Percentiles rank a stretch among this genome's conserved stretches.
Evolutionary conservation across 257 asterid genomes (phyloP).

Genomic region (Nicotiana obtusifolia): DNA sequence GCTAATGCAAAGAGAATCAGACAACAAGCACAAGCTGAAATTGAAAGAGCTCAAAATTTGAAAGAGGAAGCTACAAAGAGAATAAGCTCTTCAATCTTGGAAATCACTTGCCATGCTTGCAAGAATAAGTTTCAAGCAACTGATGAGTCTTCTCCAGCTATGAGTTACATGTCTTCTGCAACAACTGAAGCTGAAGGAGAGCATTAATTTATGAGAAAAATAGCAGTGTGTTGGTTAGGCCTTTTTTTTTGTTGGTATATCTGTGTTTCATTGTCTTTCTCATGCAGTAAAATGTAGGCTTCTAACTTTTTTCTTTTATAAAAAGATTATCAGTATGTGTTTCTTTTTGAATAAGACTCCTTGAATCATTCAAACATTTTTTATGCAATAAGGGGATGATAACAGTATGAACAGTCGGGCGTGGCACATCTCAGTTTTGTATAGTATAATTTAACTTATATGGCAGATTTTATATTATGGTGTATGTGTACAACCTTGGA

Average conservation of each 20-base stretch:
- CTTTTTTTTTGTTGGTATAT: not conserved
- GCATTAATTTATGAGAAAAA: not conserved
- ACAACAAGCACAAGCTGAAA: conserved; percentile 50
- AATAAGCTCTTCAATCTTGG: conserved; percentile 41
- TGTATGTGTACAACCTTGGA: no score
- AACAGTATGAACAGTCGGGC: not conserved
- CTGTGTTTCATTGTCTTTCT: not conserved
- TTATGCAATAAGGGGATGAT: not conserved
- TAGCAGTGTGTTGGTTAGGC: not conserved
- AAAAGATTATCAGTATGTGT: not conserved
- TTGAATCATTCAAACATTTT: not conserved
- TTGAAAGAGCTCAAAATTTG: conserved; percentile 44
- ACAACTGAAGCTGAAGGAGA: conserved; percentile 30
- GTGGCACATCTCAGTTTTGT: no score
- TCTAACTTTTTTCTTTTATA: not conserved
- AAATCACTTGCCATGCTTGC: conserved; percentile 67
- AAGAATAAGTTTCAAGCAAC: conserved; percentile 36
- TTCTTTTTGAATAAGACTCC: not conserved
- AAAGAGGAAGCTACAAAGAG: conserved; percentile 42
- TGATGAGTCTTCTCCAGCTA: conserved; percentile 30
- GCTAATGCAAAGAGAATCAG: conserved; percentile 57
- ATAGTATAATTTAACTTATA: no score
- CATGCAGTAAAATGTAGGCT: not conserved
- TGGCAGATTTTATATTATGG: no score
- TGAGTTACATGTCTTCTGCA: conserved; percentile 30